Percentiles rank a stretch among this genome's conserved stretches.
Evolutionary conservation across 306 rosid species (phyloP).

Genomic region (Calophaca sinica): DNA sequence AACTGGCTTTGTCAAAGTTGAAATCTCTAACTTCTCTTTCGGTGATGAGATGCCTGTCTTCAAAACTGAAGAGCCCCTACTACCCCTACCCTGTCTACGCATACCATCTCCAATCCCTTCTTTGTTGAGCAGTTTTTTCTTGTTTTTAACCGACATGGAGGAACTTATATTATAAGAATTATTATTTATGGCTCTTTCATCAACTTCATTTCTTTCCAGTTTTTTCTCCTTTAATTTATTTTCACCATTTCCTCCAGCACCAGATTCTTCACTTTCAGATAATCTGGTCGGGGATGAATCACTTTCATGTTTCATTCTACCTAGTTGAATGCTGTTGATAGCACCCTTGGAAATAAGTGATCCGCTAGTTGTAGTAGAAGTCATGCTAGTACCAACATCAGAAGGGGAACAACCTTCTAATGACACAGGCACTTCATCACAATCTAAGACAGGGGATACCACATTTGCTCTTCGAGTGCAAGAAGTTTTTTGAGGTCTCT

Average conservation of each 20-base stretch:
- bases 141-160: slow-evolving; percentile 50
- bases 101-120: slow-evolving; percentile 65
- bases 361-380: slow-evolving; percentile 61
- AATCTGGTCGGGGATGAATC: slow-evolving; percentile 70
- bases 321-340: slow-evolving; percentile 50
- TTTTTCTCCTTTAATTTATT: slow-evolving; percentile 71
- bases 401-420: slow-evolving; percentile 71
- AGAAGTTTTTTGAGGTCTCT: slow-evolving; percentile 81
- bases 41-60: slow-evolving; percentile 58
- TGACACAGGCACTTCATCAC: slow-evolving; percentile 65
- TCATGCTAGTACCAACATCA: slow-evolving; percentile 61
- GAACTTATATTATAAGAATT: slow-evolving; percentile 55
- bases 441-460: slow-evolving; percentile 70
- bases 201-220: slow-evolving; percentile 53
- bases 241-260: slow-evolving; percentile 66
- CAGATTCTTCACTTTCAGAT: slow-evolving; percentile 83
- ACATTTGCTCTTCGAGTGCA: slow-evolving; percentile 86
- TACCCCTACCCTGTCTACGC: slow-evolving; percentile 71
- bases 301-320: slow-evolving; percentile 60
- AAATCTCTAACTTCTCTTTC: slow-evolving; percentile 67
- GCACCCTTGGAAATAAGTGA: slow-evolving; percentile 59
- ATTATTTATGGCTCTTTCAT: slow-evolving; percentile 56
- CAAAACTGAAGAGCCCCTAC: slow-evolving; percentile 62
- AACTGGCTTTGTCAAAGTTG: slow-evolving; percentile 61
- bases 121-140: slow-evolving; percentile 57